A percentile compares a stretch with the other conserved stretches of the same genome.
These are phyloP conservation scores for Colletotrichum plurivorum DNA, from an alignment of 2,329 filamentous ascomycete species.

Conservation along the genomic window DNA sequence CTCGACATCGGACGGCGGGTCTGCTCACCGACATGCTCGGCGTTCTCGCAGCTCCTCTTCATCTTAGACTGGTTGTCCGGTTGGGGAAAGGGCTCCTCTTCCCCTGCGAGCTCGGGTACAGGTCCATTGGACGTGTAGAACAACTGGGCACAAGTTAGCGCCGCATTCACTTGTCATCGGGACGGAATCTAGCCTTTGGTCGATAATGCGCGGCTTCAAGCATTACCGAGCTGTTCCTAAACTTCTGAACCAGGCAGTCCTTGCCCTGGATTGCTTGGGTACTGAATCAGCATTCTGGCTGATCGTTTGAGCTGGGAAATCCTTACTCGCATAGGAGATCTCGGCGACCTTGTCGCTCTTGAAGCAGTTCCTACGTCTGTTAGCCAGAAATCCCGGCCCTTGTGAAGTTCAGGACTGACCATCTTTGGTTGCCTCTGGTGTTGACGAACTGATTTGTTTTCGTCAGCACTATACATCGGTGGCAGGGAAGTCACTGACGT, in stretches of 20 bases:
- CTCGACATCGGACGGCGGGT: conserved; percentile 48
- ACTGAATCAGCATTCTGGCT: conserved; percentile 40
- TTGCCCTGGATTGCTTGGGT: conserved; percentile 86
- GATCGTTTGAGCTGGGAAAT: rapidly evolving
- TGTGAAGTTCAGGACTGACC: conserved; percentile 58
- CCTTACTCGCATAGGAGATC: conserved; percentile 94
- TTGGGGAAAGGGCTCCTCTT: conserved; percentile 81
- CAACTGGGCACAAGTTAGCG: conserved; percentile 53
- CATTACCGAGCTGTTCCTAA: conserved; percentile 97
- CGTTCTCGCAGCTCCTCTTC: conserved; percentile 89
- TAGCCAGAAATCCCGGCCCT: not conserved
- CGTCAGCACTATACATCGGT: conserved; percentile 44
- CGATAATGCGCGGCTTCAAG: conserved; percentile 84
- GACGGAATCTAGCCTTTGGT: conserved; percentile 75
- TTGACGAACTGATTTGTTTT: conserved; percentile 74
- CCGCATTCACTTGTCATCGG: too few relatives aligned
- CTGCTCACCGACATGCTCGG: conserved; percentile 79
- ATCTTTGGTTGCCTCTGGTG: conserved; percentile 78
- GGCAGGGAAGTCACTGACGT: conserved; percentile 60
- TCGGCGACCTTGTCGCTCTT: conserved; percentile 88
- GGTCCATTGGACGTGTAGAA: conserved; percentile 67
- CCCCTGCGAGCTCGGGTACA: conserved; percentile 69
- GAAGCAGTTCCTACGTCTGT: conserved; percentile 77
- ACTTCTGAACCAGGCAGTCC: conserved; percentile 93
- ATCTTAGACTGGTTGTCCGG: conserved; percentile 91